Conservation (phyloP, 352 stramenopile species). For the Phytophthora hibernalis region DNA sequence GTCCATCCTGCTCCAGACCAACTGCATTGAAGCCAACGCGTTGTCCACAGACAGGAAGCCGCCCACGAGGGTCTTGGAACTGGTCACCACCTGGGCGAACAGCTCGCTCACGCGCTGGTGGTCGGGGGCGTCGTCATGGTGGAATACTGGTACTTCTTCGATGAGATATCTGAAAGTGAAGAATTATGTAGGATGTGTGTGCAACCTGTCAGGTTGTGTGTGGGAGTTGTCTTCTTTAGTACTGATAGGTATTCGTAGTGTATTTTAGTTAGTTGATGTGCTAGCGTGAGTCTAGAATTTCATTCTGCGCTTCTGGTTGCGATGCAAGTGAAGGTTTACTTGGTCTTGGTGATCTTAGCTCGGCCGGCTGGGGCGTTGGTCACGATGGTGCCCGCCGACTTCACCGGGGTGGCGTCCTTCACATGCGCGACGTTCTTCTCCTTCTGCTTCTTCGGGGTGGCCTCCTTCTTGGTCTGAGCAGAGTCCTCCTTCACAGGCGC, state of each 20-base stretch:
- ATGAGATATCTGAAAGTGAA: neutral
- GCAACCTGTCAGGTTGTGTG: no score
- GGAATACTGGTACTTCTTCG: neutral
- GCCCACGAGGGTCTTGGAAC: conserved; percentile 56
- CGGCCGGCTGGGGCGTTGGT: neutral
- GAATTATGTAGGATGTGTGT: no score
- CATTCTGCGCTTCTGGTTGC: neutral
- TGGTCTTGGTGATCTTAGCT: neutral
- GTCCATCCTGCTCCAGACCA: conserved; percentile 71
- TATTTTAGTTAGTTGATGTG: conserved; percentile 4
- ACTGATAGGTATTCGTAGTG: neutral
- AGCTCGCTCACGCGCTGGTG: conserved; percentile 49
- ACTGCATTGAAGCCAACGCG: conserved; percentile 42
- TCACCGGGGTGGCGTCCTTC: conserved; percentile 13
- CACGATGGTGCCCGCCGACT: conserved; percentile 6
- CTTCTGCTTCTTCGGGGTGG: no score
- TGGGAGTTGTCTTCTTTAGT: no score
- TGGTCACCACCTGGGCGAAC: conserved; percentile 54
- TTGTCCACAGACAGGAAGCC: conserved; percentile 48
- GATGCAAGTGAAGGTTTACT: neutral
- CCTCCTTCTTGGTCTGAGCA: no score
- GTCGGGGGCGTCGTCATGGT: conserved; percentile 15
- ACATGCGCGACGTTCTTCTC: no score
- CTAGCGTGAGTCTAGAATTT: neutral
- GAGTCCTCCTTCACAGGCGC: conserved; percentile 8